Conservation (phyloP, 2,329 filamentous ascomycete genomes). For the Penicillium sp. region DNA sequence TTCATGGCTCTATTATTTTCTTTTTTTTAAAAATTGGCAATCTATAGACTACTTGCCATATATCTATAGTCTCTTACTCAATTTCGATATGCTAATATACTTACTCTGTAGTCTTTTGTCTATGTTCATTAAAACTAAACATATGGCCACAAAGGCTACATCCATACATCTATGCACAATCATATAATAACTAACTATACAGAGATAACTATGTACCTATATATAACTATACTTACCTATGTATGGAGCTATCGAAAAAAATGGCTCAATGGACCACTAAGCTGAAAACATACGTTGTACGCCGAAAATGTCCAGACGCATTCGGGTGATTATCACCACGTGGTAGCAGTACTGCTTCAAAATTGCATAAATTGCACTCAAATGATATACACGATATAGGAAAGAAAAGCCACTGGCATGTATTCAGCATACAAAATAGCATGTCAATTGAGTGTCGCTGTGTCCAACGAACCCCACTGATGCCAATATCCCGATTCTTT, state of each 20-base stretch:
- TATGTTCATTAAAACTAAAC: not conserved
- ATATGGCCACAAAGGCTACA: not conserved
- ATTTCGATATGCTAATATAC: not conserved
- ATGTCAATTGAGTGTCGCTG: constrained; percentile 29
- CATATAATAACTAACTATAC: not conserved
- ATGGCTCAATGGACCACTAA: not conserved
- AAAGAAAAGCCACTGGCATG: constrained; percentile 35
- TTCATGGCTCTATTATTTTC: not conserved
- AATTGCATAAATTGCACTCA: constrained; percentile 34
- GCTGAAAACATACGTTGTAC: not conserved
- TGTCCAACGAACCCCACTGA: constrained; percentile 28
- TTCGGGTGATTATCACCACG: not conserved
- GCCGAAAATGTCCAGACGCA: not conserved
- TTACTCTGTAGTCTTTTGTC: not conserved
- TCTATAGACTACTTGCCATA: not conserved
- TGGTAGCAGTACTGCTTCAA: constrained; percentile 21
- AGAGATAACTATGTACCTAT: not conserved
- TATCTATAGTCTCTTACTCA: not conserved
- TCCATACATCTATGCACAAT: not conserved
- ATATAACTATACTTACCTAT: not conserved
- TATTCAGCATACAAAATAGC: constrained; percentile 39
- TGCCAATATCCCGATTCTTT: constrained; percentile 33
- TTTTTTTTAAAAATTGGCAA: not conserved
- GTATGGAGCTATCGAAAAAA: not conserved
- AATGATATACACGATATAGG: constrained; percentile 45